These are phyloP conservation scores for Suillus decipiens DNA, from an alignment of 768 basidiomycete genomes.

Conservation along the genomic window DNA sequence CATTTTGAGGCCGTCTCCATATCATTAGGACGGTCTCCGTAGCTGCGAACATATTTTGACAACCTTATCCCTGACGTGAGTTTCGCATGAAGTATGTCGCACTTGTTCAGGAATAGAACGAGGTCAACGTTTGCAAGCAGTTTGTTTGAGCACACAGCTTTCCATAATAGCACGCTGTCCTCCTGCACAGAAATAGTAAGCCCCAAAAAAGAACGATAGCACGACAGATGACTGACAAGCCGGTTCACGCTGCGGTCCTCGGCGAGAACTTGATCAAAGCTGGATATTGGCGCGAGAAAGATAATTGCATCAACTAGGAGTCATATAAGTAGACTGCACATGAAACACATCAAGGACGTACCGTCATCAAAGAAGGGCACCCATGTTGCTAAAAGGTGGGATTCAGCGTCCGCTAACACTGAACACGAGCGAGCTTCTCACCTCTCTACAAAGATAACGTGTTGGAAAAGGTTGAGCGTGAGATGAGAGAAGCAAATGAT, in stretches of 20 bases:
- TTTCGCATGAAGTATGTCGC: conserved; percentile 71
- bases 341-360: conserved; percentile 18
- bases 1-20: conserved; percentile 68
- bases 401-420: conserved; percentile 9
- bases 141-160: conserved; percentile 67
- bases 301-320: conserved; percentile 50
- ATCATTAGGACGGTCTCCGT: conserved; percentile 68
- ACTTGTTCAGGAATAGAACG: conserved; percentile 82
- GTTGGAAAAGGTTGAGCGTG: conserved; percentile 1
- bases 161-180: conserved; percentile 79
- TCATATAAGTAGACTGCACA: not conserved
- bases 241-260: conserved; percentile 56
- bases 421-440: conserved; percentile 22
- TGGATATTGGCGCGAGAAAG: conserved; percentile 60
- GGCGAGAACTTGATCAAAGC: conserved; percentile 54
- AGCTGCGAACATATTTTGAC: conserved; percentile 70
- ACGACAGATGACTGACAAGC: conserved; percentile 34
- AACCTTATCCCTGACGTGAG: conserved; percentile 64
- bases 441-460: conserved; percentile 31
- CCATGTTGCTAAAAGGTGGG: conserved; percentile 43
- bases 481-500: conserved; percentile 6
- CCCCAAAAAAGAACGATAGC: not conserved
- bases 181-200: conserved; percentile 44
- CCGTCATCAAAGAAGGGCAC: conserved; percentile 58
- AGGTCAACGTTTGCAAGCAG: conserved; percentile 71